A percentile compares a stretch with the other conserved stretches of the same genome.
These are phyloP conservation scores for Saccharum spontaneum DNA, from an alignment of 176 grass and related monocot genomes.

Conservation along the genomic window DNA sequence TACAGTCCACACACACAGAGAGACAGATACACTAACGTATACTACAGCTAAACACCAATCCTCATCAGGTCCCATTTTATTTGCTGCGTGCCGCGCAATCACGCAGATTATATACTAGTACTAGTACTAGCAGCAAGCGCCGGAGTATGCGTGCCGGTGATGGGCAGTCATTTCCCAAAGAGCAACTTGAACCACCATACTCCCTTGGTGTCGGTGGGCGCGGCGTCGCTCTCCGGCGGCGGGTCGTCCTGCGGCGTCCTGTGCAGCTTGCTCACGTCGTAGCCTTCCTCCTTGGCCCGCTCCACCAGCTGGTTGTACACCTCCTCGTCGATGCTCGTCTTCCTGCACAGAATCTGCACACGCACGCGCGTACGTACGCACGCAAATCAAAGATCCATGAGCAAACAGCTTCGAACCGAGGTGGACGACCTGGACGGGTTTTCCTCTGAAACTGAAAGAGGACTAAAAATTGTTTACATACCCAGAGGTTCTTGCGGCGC, in stretches of 20 bases:
- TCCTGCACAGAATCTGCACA: constrained; percentile 49
- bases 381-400: neutral
- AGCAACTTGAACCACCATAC: constrained; percentile 69
- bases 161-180: constrained; percentile 57
- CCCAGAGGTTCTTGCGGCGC: constrained; percentile 57
- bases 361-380: neutral
- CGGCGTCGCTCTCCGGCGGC: constrained; percentile 51
- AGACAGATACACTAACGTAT: neutral
- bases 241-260: constrained; percentile 65
- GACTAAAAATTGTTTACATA: constrained; percentile 16
- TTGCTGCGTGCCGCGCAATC: neutral
- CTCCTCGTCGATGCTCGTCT: constrained; percentile 67
- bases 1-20: neutral
- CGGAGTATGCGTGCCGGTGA: neutral
- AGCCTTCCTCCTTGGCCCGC: constrained; percentile 47
- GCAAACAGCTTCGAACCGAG: too few species aligned
- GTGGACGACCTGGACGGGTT: too few species aligned
- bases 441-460: neutral
- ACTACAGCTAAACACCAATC: neutral
- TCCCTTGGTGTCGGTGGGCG: constrained; percentile 53
- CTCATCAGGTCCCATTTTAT: neutral
- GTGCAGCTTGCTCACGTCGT: constrained; percentile 52
- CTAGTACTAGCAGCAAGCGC: neutral
- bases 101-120: neutral
- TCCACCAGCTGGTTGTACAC: constrained; percentile 72